These are phyloP conservation scores for Triticum turgidum DNA, from an alignment of 176 grass and related monocot genomes.

Conservation along the genomic window DNA sequence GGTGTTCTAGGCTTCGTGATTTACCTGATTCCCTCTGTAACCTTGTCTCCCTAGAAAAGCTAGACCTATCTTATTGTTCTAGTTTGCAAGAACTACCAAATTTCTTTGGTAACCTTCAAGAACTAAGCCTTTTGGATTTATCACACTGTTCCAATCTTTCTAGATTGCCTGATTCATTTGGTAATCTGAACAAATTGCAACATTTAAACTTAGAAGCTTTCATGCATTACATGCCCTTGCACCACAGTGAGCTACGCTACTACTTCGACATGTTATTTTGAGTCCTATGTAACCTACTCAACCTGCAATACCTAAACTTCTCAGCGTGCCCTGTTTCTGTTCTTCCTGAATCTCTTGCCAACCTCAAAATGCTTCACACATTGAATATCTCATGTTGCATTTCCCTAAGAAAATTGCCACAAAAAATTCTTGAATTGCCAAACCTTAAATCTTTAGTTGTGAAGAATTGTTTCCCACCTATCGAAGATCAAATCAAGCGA, in stretches of 20 bases:
- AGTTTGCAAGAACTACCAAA: not conserved
- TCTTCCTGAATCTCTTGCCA: conserved; percentile 7
- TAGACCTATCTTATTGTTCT: conserved; percentile 8
- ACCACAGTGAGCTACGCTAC: not conserved
- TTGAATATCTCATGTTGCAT: not conserved
- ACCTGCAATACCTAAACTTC: conserved; percentile 4
- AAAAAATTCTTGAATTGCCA: not conserved
- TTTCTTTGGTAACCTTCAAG: not conserved
- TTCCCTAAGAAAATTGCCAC: conserved; percentile 3
- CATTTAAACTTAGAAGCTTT: not conserved
- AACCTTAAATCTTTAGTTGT: conserved; percentile 5
- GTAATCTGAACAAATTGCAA: not conserved
- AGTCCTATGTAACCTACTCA: conserved; percentile 6
- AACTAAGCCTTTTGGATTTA: not conserved
- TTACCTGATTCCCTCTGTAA: not conserved
- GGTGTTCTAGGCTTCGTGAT: not conserved
- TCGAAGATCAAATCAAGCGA: not conserved
- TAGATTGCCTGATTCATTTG: not conserved
- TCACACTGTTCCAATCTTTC: not conserved
- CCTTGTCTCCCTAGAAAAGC: not conserved
- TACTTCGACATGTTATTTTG: not conserved
- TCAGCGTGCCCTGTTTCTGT: not conserved
- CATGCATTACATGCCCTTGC: not conserved
- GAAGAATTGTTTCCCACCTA: not conserved
- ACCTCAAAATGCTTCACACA: not conserved